Base-by-base conservation (phyloP, 1,284 basidiomycete genomes). In the Leccinum subrobustum region DNA sequence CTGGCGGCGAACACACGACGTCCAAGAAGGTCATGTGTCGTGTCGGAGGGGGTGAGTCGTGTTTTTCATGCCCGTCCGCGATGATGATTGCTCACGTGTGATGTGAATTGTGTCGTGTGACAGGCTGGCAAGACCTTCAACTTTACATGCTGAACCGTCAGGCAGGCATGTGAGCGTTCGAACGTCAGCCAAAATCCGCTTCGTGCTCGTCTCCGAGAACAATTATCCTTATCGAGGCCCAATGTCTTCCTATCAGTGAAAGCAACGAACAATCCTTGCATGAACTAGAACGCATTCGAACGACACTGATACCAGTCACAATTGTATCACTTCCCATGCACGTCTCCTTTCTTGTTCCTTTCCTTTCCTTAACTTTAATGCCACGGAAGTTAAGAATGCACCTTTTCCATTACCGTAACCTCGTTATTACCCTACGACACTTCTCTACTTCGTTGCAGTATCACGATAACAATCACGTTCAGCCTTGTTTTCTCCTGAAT, bases 101-200 rank as follows among this genome's bases (percentile, higher is more conserved):
- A 42, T 31, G 27, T n/a, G 11, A 58, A 31, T 48, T 33, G 11
- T 50, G 35, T 3, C 18, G n/a, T 63, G 56, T 47, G 44, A 23
- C 74, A 89, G 92, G 92, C 47, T 95, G 92, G 93, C 91, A 93
- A 71, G 92, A 94, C 75, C 78, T 95, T 63, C 86, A 86, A 68
- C 76, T 89, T 66, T 94, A 92, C 75, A 83, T 94, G 68, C 76
- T 90, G 57, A 91, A 87, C 73, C 87, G 90, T 64, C 85, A 86
- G 68, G 79, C 82, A 54, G 84, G 84, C 63, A 75, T 83, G 74
- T 81, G 67, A 63, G 48, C 16, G 33, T 14, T 47, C 1, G 20
- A 23, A 23, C 12, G 44, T 23, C 44, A 23, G 20, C 44, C 44
- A 47, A 42, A 39, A 44, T n/a, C 33, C 52, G 25, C 35, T 54